Conservation (phyloP, 805 yeast genomes). For the Sugiyamaella valdiviana region DNA sequence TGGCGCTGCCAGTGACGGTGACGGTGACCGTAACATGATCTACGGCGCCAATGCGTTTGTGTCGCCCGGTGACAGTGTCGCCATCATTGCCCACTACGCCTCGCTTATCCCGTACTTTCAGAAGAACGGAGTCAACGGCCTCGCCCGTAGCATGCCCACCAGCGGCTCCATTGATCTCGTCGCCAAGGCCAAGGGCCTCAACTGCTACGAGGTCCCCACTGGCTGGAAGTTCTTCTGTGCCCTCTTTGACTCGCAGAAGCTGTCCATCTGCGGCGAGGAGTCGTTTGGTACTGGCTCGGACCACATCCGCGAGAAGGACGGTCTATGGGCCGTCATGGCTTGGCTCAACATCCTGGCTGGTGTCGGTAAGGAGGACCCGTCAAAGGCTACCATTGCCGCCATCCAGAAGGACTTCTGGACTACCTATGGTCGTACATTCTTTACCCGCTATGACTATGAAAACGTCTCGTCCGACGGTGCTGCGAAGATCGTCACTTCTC, state of each 20-base stretch:
- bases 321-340: conserved; percentile 94
- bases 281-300: conserved; percentile 97
- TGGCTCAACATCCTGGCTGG: conserved; percentile 95
- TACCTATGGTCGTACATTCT: conserved; percentile 92
- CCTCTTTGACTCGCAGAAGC: conserved; percentile 83
- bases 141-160: conserved; percentile 98
- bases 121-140: conserved; percentile 78
- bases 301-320: conserved; percentile 96
- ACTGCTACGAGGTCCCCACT: conserved; percentile 91
- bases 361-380: conserved; percentile 53
- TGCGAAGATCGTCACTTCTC: conserved; percentile 50
- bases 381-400: conserved; percentile 63
- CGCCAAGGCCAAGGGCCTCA: conserved; percentile 66
- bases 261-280: conserved; percentile 97
- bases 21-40: conserved; percentile 98
- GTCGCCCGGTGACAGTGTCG: conserved; percentile 97
- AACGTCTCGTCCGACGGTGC: conserved; percentile 75
- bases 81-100: conserved; percentile 93
- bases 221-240: conserved; percentile 99
- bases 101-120: conserved; percentile 86
- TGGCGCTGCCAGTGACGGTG: conserved; percentile 99
- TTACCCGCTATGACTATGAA: conserved; percentile 93
- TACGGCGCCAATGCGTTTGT: conserved; percentile 93
- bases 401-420: conserved; percentile 86
- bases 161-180: conserved; percentile 90